phyloP scores from a whole-genome alignment of 225 moss, liverwort and hornwort genomes.

The Ulota crispa region DNA sequence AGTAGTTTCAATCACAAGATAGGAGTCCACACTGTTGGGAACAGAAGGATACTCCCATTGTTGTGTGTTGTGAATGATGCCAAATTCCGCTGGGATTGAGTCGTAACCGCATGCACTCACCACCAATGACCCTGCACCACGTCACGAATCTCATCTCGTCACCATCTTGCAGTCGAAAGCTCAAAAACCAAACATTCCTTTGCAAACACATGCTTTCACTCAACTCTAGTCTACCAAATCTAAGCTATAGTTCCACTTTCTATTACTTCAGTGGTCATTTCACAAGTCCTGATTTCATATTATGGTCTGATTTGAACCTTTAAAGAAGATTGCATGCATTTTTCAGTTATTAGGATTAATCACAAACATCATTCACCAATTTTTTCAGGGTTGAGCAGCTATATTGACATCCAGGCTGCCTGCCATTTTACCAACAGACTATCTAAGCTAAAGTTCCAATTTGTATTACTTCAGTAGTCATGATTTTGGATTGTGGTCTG shows the following conservation, averaged over 20 bases:
- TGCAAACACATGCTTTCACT: not conserved
- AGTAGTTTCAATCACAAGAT: constrained; percentile 50
- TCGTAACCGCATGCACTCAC: constrained; percentile 93
- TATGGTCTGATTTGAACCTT: not conserved
- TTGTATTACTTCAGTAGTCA: too few relatives aligned
- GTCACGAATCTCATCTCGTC: constrained; percentile 1
- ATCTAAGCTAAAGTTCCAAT: too few relatives aligned
- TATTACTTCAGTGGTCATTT: not conserved
- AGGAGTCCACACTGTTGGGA: constrained; percentile 83
- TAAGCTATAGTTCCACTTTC: not conserved
- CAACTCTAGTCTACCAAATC: not conserved
- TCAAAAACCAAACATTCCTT: not conserved
- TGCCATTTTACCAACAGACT: not conserved
- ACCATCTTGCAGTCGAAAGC: not conserved
- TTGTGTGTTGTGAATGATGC: constrained; percentile 68
- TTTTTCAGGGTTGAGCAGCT: not conserved
- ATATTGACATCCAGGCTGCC: not conserved
- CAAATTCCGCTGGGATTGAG: constrained; percentile 85
- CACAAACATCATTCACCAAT: not conserved
- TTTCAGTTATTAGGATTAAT: not conserved
- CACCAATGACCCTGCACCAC: constrained; percentile 66
- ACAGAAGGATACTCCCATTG: constrained; percentile 65
- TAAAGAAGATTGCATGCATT: not conserved
- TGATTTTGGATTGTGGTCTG: too few relatives aligned
- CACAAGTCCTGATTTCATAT: not conserved